Percentiles rank a stretch among this genome's conserved stretches.
These are phyloP conservation scores for Metschnikowia continentalis DNA, from an alignment of 805 yeast genomes.

Conservation along the genomic window DNA sequence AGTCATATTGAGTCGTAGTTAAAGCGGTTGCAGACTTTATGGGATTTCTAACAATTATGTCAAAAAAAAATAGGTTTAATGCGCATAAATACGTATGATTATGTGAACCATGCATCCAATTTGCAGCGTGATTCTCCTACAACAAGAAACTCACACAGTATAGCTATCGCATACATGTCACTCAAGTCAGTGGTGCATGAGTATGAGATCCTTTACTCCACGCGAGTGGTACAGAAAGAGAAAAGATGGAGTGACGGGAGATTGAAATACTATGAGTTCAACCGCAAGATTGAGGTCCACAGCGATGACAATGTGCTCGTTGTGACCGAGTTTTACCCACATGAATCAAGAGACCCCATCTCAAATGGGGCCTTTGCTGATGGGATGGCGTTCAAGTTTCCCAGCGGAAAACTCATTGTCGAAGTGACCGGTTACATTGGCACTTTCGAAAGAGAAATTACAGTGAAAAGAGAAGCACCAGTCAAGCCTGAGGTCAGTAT, in stretches of 20 bases:
- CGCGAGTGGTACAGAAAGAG: constrained; percentile 41
- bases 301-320: constrained; percentile 34
- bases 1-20: neutral
- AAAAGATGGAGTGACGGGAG: constrained; percentile 53
- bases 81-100: neutral
- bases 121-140: neutral
- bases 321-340: constrained; percentile 31
- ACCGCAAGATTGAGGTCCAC: constrained; percentile 43
- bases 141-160: neutral
- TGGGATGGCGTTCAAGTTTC: constrained; percentile 23
- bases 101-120: neutral
- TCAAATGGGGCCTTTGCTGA: constrained; percentile 16
- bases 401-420: constrained; percentile 25
- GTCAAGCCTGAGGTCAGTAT: neutral
- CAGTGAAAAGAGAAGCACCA: neutral
- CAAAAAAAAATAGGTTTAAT: no score
- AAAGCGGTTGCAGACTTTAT: neutral
- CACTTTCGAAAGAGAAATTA: constrained; percentile 35
- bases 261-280: constrained; percentile 43
- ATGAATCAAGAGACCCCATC: constrained; percentile 17
- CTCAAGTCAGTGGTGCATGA: constrained; percentile 41
- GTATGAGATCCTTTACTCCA: constrained; percentile 44
- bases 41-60: neutral
- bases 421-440: constrained; percentile 30
- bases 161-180: constrained; percentile 8